Base-by-base conservation (phyloP, 2,329 filamentous ascomycete genomes). In the Penicillium vulpinum region DNA sequence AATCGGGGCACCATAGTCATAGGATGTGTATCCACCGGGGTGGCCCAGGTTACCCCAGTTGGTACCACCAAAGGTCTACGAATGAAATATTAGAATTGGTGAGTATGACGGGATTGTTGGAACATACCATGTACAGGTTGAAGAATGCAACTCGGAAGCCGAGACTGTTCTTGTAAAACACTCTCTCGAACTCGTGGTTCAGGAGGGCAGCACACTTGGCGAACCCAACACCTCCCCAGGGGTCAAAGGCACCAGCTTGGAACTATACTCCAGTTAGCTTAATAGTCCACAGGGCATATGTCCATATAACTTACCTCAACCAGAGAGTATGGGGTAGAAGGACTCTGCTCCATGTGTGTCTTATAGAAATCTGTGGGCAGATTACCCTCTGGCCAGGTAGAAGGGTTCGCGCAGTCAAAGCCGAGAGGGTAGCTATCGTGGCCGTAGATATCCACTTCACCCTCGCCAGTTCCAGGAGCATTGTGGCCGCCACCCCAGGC, bases 31-130 rank as follows among this genome's bases (percentile, higher is more conserved):
- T 3, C 81, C 85, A 11, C 85, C 86, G 10, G 87, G 81, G 62
- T 91, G 85, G 0, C 89, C 88, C 5, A 91, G 73, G 60, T 91
- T 92, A 0, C 90, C 90, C 90, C 90, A 93, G 69, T 93, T 94
- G 0, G 90, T 92, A 6, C 90, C 90, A 15, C 90, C 90, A 62
- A 82, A 90, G 0, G 83, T 86, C 83, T 84, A 16, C 33, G 0
- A 31, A 13, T 13, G 16, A 56, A 13, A 61, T 35, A 38, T 13
- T 6, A 35, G 31, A 1, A 43, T 40, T 2, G 2, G 5, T 4
- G 1, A 40, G 9, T 2, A n/a, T 18, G 8, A 22, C 1, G 13
- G 9, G 10, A 2, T 6, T 35, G 7, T 5, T 0, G 0, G 4
- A 6, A 59, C 72, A 62, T 68, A 86, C 85, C 90, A 92, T 92